A percentile compares a stretch with the other conserved stretches of the same genome.
These are phyloP conservation scores for Hyphopichia homilentoma DNA, from an alignment of 805 yeast genomes.

Conservation along the genomic window DNA sequence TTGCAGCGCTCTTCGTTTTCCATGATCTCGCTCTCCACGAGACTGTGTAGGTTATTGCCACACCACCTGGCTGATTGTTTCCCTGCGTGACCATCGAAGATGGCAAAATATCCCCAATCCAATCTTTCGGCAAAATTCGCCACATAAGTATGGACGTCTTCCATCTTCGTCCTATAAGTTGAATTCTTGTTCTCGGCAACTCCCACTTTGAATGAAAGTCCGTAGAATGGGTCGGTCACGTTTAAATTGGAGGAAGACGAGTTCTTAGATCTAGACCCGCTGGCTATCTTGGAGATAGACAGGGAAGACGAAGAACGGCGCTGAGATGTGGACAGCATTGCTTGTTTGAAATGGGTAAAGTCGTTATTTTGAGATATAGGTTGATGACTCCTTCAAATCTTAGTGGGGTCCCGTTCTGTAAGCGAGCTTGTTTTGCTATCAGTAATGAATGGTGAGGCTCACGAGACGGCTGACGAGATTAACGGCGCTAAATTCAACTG, in stretches of 20 bases:
- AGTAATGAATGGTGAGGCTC: too few species aligned
- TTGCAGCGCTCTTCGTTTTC: constrained; percentile 26
- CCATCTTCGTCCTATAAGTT: constrained; percentile 85
- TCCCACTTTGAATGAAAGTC: constrained; percentile 77
- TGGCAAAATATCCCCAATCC: constrained; percentile 94
- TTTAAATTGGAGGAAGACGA: constrained; percentile 11
- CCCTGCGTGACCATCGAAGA: constrained; percentile 98
- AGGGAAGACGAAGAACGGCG: background rate
- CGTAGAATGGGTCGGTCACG: constrained; percentile 42
- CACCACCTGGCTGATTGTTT: constrained; percentile 92
- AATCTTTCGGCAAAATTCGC: constrained; percentile 87
- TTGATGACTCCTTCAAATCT: too few species aligned
- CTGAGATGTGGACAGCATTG: background rate
- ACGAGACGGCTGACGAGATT: too few species aligned
- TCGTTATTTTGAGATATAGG: background rate
- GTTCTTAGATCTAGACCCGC: constrained; percentile 6
- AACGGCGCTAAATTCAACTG: too few species aligned
- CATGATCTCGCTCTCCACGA: constrained; percentile 55
- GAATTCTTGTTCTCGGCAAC: constrained; percentile 87
- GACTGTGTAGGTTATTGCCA: constrained; percentile 75
- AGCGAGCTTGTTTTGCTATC: too few species aligned
- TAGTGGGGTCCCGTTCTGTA: too few species aligned
- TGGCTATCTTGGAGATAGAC: constrained; percentile 1
- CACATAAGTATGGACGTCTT: constrained; percentile 90
- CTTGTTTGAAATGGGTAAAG: background rate